Percentiles rank a stretch among this genome's conserved stretches.
These are phyloP conservation scores for Trametes hirsuta DNA, from an alignment of 1,284 basidiomycete genomes.

Conservation along the genomic window DNA sequence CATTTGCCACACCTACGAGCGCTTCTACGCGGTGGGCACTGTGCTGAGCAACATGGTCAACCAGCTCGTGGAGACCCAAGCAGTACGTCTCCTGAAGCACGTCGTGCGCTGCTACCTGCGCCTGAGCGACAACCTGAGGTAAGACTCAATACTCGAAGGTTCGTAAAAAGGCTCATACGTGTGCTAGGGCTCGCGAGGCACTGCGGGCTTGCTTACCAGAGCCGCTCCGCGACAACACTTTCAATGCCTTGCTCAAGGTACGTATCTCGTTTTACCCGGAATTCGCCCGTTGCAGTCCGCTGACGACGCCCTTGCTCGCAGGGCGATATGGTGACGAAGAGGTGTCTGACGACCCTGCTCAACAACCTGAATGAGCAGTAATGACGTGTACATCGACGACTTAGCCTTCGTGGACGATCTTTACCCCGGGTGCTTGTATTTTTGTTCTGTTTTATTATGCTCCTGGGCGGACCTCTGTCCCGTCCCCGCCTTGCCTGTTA, in stretches of 20 bases:
- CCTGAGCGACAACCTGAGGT: slow-evolving; percentile 95
- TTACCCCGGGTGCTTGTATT: slow-evolving; percentile 27
- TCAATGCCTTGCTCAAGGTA: slow-evolving; percentile 87
- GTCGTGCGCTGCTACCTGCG: slow-evolving; percentile 97
- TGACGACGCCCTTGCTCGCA: slow-evolving; percentile 34
- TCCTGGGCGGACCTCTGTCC: slow-evolving; percentile 13
- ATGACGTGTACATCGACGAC: slow-evolving; percentile 8
- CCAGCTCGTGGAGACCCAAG: slow-evolving; percentile 96
- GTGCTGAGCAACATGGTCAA: slow-evolving; percentile 99
- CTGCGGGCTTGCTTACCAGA: slow-evolving; percentile 97
- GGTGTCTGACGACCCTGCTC: slow-evolving; percentile 93
- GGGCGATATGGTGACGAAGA: slow-evolving; percentile 96
- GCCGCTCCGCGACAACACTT: slow-evolving; percentile 93
- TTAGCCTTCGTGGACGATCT: slow-evolving; percentile 17
- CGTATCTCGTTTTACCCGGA: slow-evolving; percentile 8
- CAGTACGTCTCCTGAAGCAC: slow-evolving; percentile 95
- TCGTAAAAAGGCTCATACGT: neutral
- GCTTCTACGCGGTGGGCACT: slow-evolving; percentile 98
- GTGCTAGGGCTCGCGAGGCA: slow-evolving; percentile 87
- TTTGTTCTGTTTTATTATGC: slow-evolving; percentile 25
- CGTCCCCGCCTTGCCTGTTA: neutral
- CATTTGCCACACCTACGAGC: slow-evolving; percentile 99
- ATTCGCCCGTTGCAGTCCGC: neutral
- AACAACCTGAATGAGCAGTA: slow-evolving; percentile 80
- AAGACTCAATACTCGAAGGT: slow-evolving; percentile 31